Percentiles rank a stretch among this genome's conserved stretches.
Conservation (phyloP, 139 green algal genomes). For the Haematococcus lacustris region DNA sequence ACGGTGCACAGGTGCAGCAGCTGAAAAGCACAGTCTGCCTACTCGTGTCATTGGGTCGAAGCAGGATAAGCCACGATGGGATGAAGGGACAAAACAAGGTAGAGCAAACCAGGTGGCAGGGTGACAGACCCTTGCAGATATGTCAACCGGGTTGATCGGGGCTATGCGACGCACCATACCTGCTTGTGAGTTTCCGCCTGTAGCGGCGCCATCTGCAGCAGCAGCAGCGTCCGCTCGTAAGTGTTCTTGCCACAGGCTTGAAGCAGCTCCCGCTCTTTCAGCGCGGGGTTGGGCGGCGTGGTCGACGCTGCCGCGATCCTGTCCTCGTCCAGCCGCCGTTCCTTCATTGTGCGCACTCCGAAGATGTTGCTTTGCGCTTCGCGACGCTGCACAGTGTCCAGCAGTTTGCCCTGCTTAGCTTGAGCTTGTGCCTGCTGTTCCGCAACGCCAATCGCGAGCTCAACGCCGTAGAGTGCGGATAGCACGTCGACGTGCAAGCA, state of each 20-base stretch:
- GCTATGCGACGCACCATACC: neutral
- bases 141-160: no score
- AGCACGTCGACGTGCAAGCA: slow-evolving; percentile 54
- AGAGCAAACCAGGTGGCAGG: no score
- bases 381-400: slow-evolving; percentile 3
- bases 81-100: no score
- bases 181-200: slow-evolving; percentile 13
- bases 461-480: slow-evolving; percentile 35
- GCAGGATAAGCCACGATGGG: no score
- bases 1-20: no score
- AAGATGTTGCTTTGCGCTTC: slow-evolving; percentile 48
- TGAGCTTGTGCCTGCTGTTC: slow-evolving; percentile 34
- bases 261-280: slow-evolving; percentile 53
- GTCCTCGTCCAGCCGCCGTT: slow-evolving; percentile 31
- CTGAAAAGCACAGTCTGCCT: no score
- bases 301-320: slow-evolving; percentile 18
- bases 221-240: slow-evolving; percentile 45
- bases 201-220: slow-evolving; percentile 44
- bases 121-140: no score
- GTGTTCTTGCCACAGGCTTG: slow-evolving; percentile 35
- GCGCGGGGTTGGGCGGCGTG: slow-evolving; percentile 19
- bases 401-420: neutral
- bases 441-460: slow-evolving; percentile 44
- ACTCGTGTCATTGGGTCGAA: no score
- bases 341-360: slow-evolving; percentile 36